Evolutionary conservation across 805 yeast species (phyloP), one percentile per base, ranked within the genome.

Genomic region (Lachancea kluyveri): DNA sequence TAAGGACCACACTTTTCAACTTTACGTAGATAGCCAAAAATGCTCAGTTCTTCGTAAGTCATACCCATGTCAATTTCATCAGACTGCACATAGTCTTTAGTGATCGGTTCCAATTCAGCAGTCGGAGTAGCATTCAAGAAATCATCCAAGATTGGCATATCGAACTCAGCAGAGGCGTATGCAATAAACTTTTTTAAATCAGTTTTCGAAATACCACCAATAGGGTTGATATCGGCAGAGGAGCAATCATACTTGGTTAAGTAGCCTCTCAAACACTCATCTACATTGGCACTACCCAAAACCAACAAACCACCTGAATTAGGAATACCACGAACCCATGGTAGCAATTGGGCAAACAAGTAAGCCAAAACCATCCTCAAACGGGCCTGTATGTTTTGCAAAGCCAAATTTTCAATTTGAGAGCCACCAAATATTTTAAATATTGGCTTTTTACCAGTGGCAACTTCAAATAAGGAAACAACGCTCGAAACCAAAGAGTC

Each of bases 51-150:
- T 43, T 88, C 94, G 50, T 92, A 92, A 0, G 96, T 83, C 80
- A 94, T 82, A 2, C 99, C 99, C 99, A 92, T 92, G 53, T 92
- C 99, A 9, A 74, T 77, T 59, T 92, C 99, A 57, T 92, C 99
- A 19, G 94, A 82, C 59, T 92, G 99, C 10, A 90, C 94, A 48
- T 92, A 90, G 35, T 76, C 70, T 42, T 81, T 78, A 0, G 98
- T 92, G 33, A 86, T 90, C 21, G 99, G 99, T 52, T 92, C 99
- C 31, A 92, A 70, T 56, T 92, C 99, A 0, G 99, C 99, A 0
- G 98, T 90, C 18, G 99, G 99, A 0, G 92, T 81, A 0, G 99
- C 99, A 45, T 72, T 76, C 28, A 92, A 65, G 54, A 94, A 92
- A 6, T 77, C 81, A 26, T 70, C 61, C 42, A 92, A 64, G 14